These are phyloP conservation scores for Pezicula rhizophila DNA, from an alignment of 2,329 filamentous ascomycete species.

Conservation along the genomic window DNA sequence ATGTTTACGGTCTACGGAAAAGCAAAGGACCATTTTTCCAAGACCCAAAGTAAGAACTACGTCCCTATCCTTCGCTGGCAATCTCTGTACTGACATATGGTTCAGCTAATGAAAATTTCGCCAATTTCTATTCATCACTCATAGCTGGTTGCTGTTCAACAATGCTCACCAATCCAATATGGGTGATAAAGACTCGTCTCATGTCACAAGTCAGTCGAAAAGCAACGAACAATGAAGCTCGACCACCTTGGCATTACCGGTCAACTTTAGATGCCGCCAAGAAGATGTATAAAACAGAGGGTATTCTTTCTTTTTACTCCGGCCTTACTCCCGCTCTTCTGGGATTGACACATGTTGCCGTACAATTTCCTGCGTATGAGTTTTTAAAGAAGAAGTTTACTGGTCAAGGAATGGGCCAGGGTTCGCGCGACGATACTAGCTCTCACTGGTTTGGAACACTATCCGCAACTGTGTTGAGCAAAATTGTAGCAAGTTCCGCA, in stretches of 20 bases:
- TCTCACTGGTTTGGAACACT: constrained; percentile 80
- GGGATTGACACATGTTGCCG: constrained; percentile 88
- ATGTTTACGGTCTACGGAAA: constrained; percentile 96
- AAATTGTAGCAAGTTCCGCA: constrained; percentile 86
- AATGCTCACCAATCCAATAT: constrained; percentile 92
- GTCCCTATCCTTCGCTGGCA: constrained; percentile 8
- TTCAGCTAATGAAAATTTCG: constrained; percentile 66
- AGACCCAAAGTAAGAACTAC: constrained; percentile 51
- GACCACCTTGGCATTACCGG: constrained; percentile 83
- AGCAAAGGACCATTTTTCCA: constrained; percentile 68
- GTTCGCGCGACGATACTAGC: constrained; percentile 46
- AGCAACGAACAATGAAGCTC: constrained; percentile 45
- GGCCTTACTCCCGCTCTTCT: constrained; percentile 87
- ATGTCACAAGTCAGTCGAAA: constrained; percentile 80
- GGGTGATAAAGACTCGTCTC: constrained; percentile 97
- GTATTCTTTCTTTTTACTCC: constrained; percentile 87
- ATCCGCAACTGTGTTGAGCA: constrained; percentile 85
- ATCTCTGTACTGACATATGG: constrained; percentile 8
- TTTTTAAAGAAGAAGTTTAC: constrained; percentile 88
- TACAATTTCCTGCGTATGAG: constrained; percentile 95
- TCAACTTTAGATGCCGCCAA: constrained; percentile 85
- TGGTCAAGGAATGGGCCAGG: constrained; percentile 76
- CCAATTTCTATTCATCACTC: constrained; percentile 85
- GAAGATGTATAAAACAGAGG: constrained; percentile 94
- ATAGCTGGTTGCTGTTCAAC: constrained; percentile 90